Evolutionary conservation across 2,329 filamentous ascomycete genomes (phyloP).

Genomic region (Cryphonectria parasitica): DNA sequence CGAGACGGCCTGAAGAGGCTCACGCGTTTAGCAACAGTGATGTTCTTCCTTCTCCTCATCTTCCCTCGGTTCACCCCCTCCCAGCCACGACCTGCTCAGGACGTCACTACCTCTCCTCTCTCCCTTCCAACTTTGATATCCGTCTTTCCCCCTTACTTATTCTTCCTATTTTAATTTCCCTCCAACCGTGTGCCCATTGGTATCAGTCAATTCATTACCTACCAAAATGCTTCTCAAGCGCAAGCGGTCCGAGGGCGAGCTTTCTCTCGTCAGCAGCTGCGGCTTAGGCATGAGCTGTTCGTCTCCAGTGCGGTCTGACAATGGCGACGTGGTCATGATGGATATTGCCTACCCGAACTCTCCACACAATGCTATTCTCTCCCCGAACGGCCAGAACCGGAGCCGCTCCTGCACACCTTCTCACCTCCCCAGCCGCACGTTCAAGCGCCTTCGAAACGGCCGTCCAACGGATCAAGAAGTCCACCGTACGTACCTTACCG

Average conservation of each 20-base stretch:
- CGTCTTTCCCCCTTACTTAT: background rate
- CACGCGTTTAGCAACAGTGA: constrained; percentile 12
- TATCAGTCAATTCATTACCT: constrained; percentile 8
- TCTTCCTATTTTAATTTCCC: background rate
- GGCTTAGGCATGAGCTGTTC: constrained; percentile 48
- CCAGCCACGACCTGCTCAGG: background rate
- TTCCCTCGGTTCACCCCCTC: background rate
- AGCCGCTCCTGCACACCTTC: constrained; percentile 42
- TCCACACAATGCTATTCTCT: constrained; percentile 36
- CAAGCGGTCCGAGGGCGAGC: constrained; percentile 65
- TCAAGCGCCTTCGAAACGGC: constrained; percentile 64
- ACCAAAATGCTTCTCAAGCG: constrained; percentile 62
- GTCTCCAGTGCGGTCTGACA: constrained; percentile 41
- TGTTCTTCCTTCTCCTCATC: background rate
- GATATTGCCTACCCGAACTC: constrained; percentile 37
- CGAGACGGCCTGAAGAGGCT: background rate
- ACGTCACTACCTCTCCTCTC: background rate
- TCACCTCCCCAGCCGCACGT: constrained; percentile 59
- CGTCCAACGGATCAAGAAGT: constrained; percentile 60
- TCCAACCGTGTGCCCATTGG: background rate
- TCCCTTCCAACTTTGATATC: background rate
- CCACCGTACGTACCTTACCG: constrained; percentile 51
- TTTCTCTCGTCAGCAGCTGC: constrained; percentile 49
- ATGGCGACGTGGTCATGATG: constrained; percentile 39
- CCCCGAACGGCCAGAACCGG: constrained; percentile 14